Base-by-base conservation (phyloP, 352 stramenopile species). In the Pelagophyceae sp. region DNA sequence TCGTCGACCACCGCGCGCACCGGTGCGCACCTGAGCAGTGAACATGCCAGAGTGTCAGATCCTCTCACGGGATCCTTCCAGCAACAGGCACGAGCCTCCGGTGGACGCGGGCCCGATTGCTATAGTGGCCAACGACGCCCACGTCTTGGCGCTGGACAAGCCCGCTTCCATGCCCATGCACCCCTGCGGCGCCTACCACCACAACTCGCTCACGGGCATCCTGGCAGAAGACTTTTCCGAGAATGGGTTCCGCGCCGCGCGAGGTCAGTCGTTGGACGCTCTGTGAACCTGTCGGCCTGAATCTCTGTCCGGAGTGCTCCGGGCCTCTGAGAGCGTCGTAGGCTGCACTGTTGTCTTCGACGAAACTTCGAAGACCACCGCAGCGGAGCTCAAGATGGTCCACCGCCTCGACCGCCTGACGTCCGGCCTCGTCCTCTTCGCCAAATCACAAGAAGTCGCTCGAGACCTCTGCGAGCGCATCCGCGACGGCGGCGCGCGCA, bases 401-500 rank as follows among this genome's bases (percentile, higher is more conserved):
- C 93, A 99, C 85, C 93, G 95, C 27, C 86, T 99, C 23, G 94
- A 99, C 87, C 88, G 93, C 23, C 87, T 99, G 40, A 99, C 95
- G 25, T 97, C 92, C 25, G 95, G 95, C 83, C 72, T 93, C 15
- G 84, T 89, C 5, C 81, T 94, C 40, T 77, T 93, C 37, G 89
- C 84, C 0, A 91, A 91, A 80, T 89, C 76, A 32, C 79, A 82
- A n/a, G 61, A 84, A 29, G 79, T 85, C 31, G 88, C 89, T 29
- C 77, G 77, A 77, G 78, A 84, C 29, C 87, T 90, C 76, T 81
- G 83, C 32, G 88, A 89, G 74, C 83, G 80, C 37, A 90, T 94
- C 45, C 61, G 27, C 23, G 17, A 72, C 72, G 78, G 85, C 58
- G 38, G 88, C 32, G 95, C 90, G 74, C 89, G 92, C 76, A 98